Conservation (phyloP, 2,329 filamentous ascomycete species). For the Cryphonectria radicalis region DNA sequence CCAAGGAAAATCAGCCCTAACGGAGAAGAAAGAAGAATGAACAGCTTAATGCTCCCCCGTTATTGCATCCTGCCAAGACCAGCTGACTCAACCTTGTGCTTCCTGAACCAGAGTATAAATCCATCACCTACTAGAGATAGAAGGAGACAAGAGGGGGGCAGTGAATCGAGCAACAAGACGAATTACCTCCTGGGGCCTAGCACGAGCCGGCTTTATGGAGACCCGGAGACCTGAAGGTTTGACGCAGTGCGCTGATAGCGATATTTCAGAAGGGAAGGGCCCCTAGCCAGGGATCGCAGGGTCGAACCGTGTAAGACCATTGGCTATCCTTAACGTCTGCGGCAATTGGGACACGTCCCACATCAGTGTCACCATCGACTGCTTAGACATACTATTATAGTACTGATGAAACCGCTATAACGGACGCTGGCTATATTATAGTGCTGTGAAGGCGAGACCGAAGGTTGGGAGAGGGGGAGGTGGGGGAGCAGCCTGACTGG, state of each 20-base stretch:
- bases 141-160: not conserved
- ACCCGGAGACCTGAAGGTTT: not conserved
- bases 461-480: not conserved
- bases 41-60: not conserved
- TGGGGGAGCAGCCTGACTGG: not conserved
- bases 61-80: not conserved
- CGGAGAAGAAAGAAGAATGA: no score
- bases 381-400: not conserved
- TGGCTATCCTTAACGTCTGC: slow-evolving; percentile 17
- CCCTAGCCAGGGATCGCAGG: slow-evolving; percentile 1
- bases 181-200: not conserved
- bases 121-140: not conserved
- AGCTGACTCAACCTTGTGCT: not conserved
- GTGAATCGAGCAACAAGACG: not conserved
- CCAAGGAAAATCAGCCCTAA: not conserved
- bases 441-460: not conserved
- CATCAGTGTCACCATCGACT: not conserved
- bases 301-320: slow-evolving; percentile 24
- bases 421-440: not conserved
- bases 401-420: not conserved
- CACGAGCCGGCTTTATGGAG: not conserved
- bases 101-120: not conserved
- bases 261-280: not conserved
- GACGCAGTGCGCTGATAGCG: slow-evolving; percentile 1
- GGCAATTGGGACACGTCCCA: not conserved